Conservation (phyloP, 2,329 filamentous ascomycete genomes). For the Fusarium sp. region DNA sequence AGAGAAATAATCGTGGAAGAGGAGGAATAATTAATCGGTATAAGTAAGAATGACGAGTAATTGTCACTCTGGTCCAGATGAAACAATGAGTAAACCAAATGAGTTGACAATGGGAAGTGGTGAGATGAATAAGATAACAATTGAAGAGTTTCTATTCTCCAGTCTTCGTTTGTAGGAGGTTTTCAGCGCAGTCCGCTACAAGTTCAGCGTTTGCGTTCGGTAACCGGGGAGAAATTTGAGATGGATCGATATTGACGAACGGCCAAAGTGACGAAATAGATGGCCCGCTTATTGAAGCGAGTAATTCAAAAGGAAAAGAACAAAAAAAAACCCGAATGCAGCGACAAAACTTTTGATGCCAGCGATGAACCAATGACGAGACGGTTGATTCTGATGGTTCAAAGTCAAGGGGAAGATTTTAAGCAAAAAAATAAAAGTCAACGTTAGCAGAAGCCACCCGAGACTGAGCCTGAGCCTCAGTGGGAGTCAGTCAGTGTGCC, state of each 20-base stretch:
- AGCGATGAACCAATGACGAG: not conserved
- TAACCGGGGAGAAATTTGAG: not conserved
- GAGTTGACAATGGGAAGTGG: conserved; percentile 2
- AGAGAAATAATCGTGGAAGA: not conserved
- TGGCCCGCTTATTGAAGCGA: not conserved
- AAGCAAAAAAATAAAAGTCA: not conserved
- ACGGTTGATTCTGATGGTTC: not conserved
- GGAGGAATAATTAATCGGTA: conserved; percentile 7
- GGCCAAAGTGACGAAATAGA: not conserved
- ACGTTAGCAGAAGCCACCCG: not conserved
- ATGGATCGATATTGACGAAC: not conserved
- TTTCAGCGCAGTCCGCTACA: not conserved
- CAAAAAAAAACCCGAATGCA: not conserved
- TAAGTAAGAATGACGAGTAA: conserved; percentile 1
- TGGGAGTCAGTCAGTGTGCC: conserved; percentile 5
- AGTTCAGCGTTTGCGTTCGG: conserved; percentile 3
- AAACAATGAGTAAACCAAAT: conserved; percentile 1
- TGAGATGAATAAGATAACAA: conserved; percentile 17
- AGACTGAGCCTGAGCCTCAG: conserved; percentile 2
- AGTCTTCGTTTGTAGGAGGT: conserved; percentile 1
- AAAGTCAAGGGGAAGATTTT: conserved; percentile 10
- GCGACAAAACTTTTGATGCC: not conserved
- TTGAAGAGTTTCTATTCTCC: conserved; percentile 20
- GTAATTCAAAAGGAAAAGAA: not conserved
- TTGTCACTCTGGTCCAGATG: not conserved